Base-by-base conservation (phyloP, 1,284 basidiomycete genomes). In the Microbotryum intermedium region DNA sequence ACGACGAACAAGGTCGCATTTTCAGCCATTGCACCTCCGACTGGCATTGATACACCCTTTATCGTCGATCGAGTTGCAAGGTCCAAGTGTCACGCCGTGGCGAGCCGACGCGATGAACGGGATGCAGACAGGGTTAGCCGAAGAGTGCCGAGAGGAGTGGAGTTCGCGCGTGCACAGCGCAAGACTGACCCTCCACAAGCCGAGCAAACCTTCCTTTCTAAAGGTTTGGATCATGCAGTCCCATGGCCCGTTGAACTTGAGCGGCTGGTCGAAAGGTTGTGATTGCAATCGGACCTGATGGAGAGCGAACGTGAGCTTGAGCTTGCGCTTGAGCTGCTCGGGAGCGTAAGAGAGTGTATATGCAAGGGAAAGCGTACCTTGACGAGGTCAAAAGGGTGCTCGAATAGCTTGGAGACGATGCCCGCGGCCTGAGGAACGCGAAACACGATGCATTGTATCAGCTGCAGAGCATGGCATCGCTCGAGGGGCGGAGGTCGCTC, bases 1-100 rank as follows among this genome's bases (percentile, higher is more conserved):
- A 87, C 81, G 57, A 97, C 78, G 76, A 98, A 95, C 44, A 93
- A 78, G 5, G 82, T 82, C 6, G 91, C 90, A 70, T 92, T 94
- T 76, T 95, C 90, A 34, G 83, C 83, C 80, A 91, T 90, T n/a
- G 90, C 87, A 9, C 90, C 91, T 2, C 88, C 80, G 21, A 95
- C 82, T 1, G 92, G 90, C 65, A 89, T 88, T 7, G 89, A 88
- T 2, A 94, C 78, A 56, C 90, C 90, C 89, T 92, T 66, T 28
- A 20, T 55, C 10, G 52, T 2, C 7, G 45, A 29, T 30, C 34
- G 18, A 42, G 53, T 53, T 9, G 42, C 13, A 39, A 23, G 25
- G 21, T 10, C 49, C 25, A 44, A 10, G 9, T 21, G 50, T 21
- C 18, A 45, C 23, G n/a, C 20, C 25, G 10, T 20, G 43, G 34